Evolutionary conservation across 495 filamentous ascomycete genomes (phyloP).

Genomic region (Chlorociboria aeruginascens): DNA sequence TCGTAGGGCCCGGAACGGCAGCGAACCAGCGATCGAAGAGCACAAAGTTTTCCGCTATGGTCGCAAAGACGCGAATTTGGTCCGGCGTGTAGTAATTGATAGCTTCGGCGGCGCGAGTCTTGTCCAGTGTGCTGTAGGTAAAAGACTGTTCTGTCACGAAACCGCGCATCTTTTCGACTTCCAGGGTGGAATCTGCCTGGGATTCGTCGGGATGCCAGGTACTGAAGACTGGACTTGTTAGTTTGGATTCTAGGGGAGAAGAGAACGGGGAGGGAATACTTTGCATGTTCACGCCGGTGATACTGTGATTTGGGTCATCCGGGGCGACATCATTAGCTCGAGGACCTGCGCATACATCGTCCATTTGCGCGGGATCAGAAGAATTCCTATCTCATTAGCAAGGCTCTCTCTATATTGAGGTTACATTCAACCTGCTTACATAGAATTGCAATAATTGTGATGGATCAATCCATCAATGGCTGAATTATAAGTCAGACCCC

Average conservation of each 20-base stretch:
- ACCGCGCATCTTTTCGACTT: constrained; percentile 28
- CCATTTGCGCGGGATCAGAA: constrained; percentile 24
- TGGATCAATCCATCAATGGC: constrained; percentile 17
- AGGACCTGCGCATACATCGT: constrained; percentile 28
- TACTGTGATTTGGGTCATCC: constrained; percentile 38
- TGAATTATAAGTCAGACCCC: constrained; percentile 17
- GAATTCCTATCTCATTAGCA: constrained; percentile 23
- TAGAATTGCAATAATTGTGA: constrained; percentile 21
- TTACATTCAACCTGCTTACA: not conserved
- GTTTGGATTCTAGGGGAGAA: not conserved
- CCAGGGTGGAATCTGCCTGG: constrained; percentile 17
- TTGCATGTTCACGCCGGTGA: constrained; percentile 40
- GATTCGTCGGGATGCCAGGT: constrained; percentile 30
- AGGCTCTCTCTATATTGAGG: not conserved
- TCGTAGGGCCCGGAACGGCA: constrained; percentile 29
- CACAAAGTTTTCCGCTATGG: constrained; percentile 37
- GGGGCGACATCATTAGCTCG: constrained; percentile 32
- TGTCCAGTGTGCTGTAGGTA: constrained; percentile 25
- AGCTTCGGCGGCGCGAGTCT: constrained; percentile 30
- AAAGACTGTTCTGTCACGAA: constrained; percentile 38
- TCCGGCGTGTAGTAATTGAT: constrained; percentile 40
- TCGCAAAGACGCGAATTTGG: constrained; percentile 33
- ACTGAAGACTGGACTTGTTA: constrained; percentile 25
- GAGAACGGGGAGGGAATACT: constrained; percentile 3
- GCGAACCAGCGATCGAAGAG: constrained; percentile 42